Evolutionary conservation across 1,284 basidiomycete species (phyloP).

Genomic region (Chondrostereum purpureum): DNA sequence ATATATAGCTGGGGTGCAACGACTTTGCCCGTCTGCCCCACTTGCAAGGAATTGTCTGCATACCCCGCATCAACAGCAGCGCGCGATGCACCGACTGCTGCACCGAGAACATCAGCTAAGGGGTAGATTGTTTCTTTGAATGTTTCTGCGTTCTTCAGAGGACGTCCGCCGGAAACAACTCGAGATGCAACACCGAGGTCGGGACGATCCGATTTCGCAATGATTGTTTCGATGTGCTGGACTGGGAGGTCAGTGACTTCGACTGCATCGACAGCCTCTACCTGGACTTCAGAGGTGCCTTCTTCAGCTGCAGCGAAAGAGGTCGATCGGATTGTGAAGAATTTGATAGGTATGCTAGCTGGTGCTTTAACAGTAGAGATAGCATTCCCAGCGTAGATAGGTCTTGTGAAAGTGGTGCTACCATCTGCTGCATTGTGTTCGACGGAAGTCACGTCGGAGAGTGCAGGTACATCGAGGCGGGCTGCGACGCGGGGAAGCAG

Average conservation of each 20-base stretch:
- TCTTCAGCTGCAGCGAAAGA: conserved; percentile 71
- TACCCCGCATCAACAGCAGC: conserved; percentile 99
- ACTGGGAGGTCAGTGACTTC: conserved; percentile 58
- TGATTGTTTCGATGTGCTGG: conserved; percentile 76
- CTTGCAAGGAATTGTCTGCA: conserved; percentile 96
- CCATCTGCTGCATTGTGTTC: conserved; percentile 70
- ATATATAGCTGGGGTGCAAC: conserved; percentile 94
- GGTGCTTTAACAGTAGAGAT: conserved; percentile 87
- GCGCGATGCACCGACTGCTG: conserved; percentile 94
- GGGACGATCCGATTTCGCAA: conserved; percentile 90
- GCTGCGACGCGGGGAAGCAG: conserved; percentile 84
- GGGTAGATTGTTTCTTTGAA: conserved; percentile 89
- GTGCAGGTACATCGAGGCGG: conserved; percentile 74
- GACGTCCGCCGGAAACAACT: conserved; percentile 93
- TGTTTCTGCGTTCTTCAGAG: conserved; percentile 91
- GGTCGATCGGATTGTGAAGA: conserved; percentile 95
- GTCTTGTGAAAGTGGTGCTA: conserved; percentile 80
- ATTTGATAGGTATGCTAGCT: conserved; percentile 72
- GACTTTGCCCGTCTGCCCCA: conserved; percentile 98
- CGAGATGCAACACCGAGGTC: conserved; percentile 85
- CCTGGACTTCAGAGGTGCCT: conserved; percentile 46
- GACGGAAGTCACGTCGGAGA: conserved; percentile 87
- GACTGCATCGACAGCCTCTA: conserved; percentile 65
- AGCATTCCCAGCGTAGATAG: conserved; percentile 98
- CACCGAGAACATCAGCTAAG: conserved; percentile 88